Base-by-base conservation (phyloP, 2,329 filamentous ascomycete genomes). In the Penicillium sp. region DNA sequence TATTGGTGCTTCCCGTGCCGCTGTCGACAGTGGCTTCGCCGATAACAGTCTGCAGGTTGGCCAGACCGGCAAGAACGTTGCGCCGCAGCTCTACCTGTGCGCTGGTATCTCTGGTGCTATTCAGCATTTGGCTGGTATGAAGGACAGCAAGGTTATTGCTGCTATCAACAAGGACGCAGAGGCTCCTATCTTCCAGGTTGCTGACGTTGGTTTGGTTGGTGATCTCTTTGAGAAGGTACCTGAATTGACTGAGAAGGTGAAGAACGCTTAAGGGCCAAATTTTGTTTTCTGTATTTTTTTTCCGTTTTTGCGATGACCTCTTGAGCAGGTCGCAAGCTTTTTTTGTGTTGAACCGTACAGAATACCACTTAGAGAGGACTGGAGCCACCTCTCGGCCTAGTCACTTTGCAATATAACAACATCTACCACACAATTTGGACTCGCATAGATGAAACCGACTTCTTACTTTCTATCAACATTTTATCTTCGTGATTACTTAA, bases 61-160 rank as follows among this genome's bases (percentile, higher is more conserved):
- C 41, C 94, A 99, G 80, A 99, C 94, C 13, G 94, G 94, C 67
- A 99, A 99, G 83, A 95, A 97, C 56, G 92, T 99, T 48, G 94
- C 94, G 42, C 94, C 94, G 53, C 87, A 99, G 74, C 79, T 99
- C 55, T 99, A 99, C 71, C 81, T 99, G 62, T 95, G 91, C 48
- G 92, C 92, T 11, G 94, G 94, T 68, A 97, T 99, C 64, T 96
- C 90, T 8, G 94, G 94, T 48, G 94, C 94, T 20, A 99, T 99
- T 63, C 94, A 99, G 77, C 94, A 99, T 79, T 75, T 99, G 75
- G 94, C 94, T 28, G 94, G 94, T 69, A 99, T 99, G 94, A 99
- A 99, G 82, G 94, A 99, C 70, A 96, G 91, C 79, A 99, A 99
- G 79, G 94, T 99, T 53, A 99, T 99, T 76, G 94, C 92, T 20